These are phyloP conservation scores for Solanum chacoense DNA, from an alignment of 305 asterid genomes.

Conservation along the genomic window DNA sequence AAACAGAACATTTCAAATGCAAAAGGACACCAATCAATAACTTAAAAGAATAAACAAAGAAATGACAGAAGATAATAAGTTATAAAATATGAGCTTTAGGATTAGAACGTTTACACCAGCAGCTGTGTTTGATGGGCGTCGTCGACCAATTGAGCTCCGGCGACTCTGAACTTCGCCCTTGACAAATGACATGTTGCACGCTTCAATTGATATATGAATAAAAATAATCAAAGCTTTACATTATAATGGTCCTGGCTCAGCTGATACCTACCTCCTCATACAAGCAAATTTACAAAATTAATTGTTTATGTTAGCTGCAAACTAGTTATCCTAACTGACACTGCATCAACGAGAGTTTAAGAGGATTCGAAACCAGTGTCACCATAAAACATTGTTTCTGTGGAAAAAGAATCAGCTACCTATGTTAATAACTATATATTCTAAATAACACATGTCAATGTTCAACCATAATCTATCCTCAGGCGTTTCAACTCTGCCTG, in stretches of 20 bases:
- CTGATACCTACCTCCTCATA: not conserved
- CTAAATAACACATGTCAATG: not conserved
- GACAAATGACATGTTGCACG: not conserved
- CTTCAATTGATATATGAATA: not conserved
- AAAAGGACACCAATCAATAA: not conserved
- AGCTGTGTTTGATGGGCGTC: not conserved
- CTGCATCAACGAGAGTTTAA: not conserved
- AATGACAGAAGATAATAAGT: not conserved
- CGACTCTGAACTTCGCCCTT: not conserved
- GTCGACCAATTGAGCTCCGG: not conserved
- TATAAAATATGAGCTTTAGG: not conserved
- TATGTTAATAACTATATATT: constrained; percentile 5
- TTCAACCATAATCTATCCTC: constrained; percentile 42
- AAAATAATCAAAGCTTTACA: not conserved
- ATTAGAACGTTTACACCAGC: not conserved
- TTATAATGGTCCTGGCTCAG: not conserved
- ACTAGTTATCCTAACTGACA: not conserved
- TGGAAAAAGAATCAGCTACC: constrained; percentile 9
- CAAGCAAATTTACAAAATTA: not conserved
- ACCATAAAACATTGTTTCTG: not conserved
- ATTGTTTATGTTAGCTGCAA: not conserved
- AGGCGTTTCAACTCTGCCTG: constrained; percentile 55
- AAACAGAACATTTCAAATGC: not conserved
- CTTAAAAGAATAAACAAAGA: not conserved
- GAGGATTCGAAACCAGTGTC: not conserved